These are phyloP conservation scores for Emmonsiellopsis sp. DNA, from an alignment of 2,329 filamentous ascomycete species.

Conservation along the genomic window DNA sequence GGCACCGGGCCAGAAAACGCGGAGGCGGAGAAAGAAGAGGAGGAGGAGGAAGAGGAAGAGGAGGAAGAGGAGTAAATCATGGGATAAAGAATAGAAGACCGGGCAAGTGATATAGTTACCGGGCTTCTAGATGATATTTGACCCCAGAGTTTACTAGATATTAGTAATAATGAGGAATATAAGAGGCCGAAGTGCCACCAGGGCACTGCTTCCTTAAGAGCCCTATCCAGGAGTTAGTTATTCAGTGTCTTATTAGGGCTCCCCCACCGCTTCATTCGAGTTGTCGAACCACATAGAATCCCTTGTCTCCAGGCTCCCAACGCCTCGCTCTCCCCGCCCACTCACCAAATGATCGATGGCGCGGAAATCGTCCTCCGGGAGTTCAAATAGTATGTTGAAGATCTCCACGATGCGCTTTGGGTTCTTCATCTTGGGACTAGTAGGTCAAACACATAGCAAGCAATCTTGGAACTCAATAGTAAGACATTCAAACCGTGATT, in stretches of 20 bases:
- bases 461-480: too few species aligned
- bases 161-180: too few species aligned
- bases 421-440: constrained; percentile 6
- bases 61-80: background rate
- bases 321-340: constrained; percentile 1
- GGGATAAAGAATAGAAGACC: too few species aligned
- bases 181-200: too few species aligned
- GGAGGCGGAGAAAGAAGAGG: background rate
- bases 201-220: too few species aligned
- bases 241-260: background rate
- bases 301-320: constrained; percentile 7
- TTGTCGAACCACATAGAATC: constrained; percentile 8
- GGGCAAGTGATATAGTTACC: too few species aligned
- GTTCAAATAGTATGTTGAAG: constrained; percentile 3
- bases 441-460: too few species aligned
- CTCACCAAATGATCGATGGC: constrained; percentile 2
- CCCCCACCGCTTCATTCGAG: constrained; percentile 7
- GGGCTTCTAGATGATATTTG: too few species aligned
- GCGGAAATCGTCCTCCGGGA: constrained; percentile 1
- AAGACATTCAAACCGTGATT: too few species aligned
- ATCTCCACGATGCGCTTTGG: constrained; percentile 5
- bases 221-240: too few species aligned
- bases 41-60: background rate
- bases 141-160: too few species aligned
- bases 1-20: background rate